Evolutionary conservation across 2,329 filamentous ascomycete genomes (phyloP).

Genomic region (Septoria linicola): DNA sequence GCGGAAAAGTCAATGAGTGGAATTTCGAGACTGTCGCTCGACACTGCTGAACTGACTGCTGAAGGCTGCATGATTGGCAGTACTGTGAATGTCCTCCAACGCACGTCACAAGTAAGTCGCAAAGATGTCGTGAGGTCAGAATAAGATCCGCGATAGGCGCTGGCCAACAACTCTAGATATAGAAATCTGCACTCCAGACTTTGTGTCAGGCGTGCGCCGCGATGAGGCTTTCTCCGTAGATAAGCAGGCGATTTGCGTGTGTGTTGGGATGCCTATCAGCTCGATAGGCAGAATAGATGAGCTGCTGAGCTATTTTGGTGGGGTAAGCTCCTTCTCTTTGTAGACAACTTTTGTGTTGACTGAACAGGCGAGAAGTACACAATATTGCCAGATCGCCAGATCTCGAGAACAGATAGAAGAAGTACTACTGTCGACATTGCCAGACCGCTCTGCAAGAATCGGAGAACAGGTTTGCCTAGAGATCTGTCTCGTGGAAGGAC

Average conservation of each 20-base stretch:
- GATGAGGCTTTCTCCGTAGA: conserved; percentile 1
- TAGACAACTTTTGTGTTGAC: not conserved
- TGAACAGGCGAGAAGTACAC: not conserved
- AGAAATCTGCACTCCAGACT: conserved; percentile 11
- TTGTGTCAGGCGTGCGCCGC: not conserved
- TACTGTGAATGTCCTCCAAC: not conserved
- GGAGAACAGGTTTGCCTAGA: too few species aligned
- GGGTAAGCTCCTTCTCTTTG: conserved; percentile 8
- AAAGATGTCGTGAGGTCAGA: conserved; percentile 17
- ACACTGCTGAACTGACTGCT: conserved; percentile 35
- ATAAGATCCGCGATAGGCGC: conserved; percentile 16
- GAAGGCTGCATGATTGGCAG: conserved; percentile 22
- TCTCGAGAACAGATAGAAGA: not conserved
- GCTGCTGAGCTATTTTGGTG: conserved; percentile 5
- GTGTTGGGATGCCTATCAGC: conserved; percentile 8
- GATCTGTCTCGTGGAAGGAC: too few species aligned
- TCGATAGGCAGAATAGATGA: conserved; percentile 16
- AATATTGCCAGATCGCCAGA: not conserved
- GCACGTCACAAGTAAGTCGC: too few species aligned
- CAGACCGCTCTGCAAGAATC: not conserved
- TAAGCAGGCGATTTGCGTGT: conserved; percentile 15
- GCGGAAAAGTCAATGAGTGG: conserved; percentile 69
- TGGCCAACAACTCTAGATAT: conserved; percentile 9
- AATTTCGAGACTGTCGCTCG: conserved; percentile 40
- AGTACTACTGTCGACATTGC: not conserved